A percentile compares a stretch with the other conserved stretches of the same genome.
Conservation (phyloP, 2,329 filamentous ascomycete species). For the Cercospora brassicicola region DNA sequence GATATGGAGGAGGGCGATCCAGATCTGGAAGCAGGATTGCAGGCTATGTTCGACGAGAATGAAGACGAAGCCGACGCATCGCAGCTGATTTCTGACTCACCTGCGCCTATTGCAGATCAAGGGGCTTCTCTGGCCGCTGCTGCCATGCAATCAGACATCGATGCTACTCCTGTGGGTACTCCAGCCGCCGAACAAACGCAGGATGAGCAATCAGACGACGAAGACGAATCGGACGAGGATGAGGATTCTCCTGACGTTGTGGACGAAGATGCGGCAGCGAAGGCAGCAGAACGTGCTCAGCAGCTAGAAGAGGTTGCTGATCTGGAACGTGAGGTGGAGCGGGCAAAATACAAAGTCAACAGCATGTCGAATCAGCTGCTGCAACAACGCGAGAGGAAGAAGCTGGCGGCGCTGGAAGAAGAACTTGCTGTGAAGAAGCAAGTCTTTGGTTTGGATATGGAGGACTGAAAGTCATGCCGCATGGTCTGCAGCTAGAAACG, state of each 20-base stretch:
- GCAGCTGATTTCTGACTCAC: conserved; percentile 32
- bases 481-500: not conserved
- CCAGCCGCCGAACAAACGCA: conserved; percentile 28
- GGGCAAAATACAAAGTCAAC: conserved; percentile 40
- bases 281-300: conserved; percentile 50
- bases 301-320: conserved; percentile 57
- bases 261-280: conserved; percentile 55
- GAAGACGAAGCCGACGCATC: conserved; percentile 30
- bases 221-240: conserved; percentile 50
- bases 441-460: conserved; percentile 41
- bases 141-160: conserved; percentile 25
- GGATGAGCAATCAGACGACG: conserved; percentile 35
- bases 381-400: conserved; percentile 51
- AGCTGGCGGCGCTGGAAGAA: conserved; percentile 53
- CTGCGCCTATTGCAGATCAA: conserved; percentile 32
- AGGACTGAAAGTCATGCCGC: conserved; percentile 26
- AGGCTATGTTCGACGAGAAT: conserved; percentile 44
- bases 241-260: conserved; percentile 46
- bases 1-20: conserved; percentile 44
- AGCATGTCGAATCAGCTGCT: conserved; percentile 51
- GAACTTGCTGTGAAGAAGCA: conserved; percentile 56
- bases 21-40: conserved; percentile 38
- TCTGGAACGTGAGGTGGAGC: conserved; percentile 53
- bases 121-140: conserved; percentile 32
- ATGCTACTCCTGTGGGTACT: conserved; percentile 26